These are phyloP conservation scores for Cornus kousa DNA, from an alignment of 148 eudicot genomes.

Conservation along the genomic window DNA sequence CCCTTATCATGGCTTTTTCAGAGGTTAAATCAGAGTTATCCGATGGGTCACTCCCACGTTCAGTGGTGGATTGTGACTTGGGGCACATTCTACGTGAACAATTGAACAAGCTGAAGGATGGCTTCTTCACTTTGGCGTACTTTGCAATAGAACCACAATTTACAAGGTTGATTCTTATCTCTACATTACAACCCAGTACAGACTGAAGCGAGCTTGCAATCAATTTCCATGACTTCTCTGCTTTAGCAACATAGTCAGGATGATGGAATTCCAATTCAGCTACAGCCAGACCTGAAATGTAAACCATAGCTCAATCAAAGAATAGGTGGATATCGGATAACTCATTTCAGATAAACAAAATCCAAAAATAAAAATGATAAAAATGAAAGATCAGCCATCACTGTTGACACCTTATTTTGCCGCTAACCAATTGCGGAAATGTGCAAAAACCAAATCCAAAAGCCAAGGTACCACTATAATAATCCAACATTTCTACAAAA, in stretches of 20 bases:
- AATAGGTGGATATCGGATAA: not conserved
- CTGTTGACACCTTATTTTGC: too few relatives aligned
- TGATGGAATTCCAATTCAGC: slow-evolving; percentile 73
- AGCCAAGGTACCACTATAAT: too few relatives aligned
- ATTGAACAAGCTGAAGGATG: slow-evolving; percentile 60
- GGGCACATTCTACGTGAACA: slow-evolving; percentile 54
- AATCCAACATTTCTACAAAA: too few relatives aligned
- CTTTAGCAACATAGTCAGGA: slow-evolving; percentile 65
- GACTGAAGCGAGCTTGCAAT: slow-evolving; percentile 78
- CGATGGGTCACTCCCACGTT: slow-evolving; percentile 45
- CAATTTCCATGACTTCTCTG: slow-evolving; percentile 90
- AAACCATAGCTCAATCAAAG: not conserved
- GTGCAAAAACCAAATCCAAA: too few relatives aligned
- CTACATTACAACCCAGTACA: slow-evolving; percentile 72
- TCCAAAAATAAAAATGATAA: not conserved
- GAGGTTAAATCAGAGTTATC: slow-evolving; percentile 39
- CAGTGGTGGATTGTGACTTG: slow-evolving; percentile 35
- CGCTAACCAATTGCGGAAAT: too few relatives aligned
- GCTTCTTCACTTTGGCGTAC: slow-evolving; percentile 36
- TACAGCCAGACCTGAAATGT: slow-evolving; percentile 58
- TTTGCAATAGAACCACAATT: slow-evolving; percentile 12
- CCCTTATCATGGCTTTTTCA: slow-evolving; percentile 38
- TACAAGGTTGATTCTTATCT: slow-evolving; percentile 64
- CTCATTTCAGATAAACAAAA: not conserved
- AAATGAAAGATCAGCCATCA: not conserved